Evolutionary conservation across 352 stramenopile genomes (phyloP).

Genomic region (Ophiocytium majus): DNA sequence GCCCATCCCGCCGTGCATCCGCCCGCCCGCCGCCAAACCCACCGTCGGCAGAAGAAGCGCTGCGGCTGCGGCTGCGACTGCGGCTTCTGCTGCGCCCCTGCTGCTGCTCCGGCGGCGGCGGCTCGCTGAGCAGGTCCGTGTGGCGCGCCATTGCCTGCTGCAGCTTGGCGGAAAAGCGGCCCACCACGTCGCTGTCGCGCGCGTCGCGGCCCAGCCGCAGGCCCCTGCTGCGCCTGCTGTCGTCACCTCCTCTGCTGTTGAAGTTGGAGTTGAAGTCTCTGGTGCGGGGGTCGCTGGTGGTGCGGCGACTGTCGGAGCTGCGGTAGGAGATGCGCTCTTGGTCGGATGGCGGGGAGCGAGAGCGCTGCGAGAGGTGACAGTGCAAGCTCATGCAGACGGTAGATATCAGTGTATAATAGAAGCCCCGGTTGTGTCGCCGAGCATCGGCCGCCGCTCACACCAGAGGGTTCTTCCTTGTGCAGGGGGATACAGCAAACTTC

Average conservation of each 20-base stretch:
- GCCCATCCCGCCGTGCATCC: not conserved
- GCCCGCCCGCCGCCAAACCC: not conserved
- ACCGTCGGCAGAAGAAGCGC: not conserved
- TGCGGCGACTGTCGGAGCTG: not conserved
- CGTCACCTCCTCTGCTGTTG: not conserved
- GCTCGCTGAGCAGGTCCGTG: constrained; percentile 5
- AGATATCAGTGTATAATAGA: not conserved
- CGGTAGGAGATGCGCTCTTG: not conserved
- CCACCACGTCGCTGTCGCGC: constrained; percentile 35
- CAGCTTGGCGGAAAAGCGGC: constrained; percentile 48
- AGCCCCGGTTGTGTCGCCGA: too few species aligned
- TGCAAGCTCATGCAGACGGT: not conserved
- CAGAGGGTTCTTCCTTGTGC: not conserved
- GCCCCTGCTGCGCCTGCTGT: not conserved
- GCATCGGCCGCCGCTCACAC: not conserved
- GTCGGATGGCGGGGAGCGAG: not conserved
- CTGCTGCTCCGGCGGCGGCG: not conserved
- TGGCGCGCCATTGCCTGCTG: constrained; percentile 35
- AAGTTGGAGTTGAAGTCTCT: not conserved
- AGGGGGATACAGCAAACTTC: not conserved
- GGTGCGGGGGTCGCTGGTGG: not conserved
- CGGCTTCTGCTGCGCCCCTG: not conserved
- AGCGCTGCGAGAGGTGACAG: not conserved
- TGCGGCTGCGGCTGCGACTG: not conserved
- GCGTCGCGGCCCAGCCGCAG: constrained; percentile 44